phyloP scores from a whole-genome alignment of 108 stramenopile species.

The Nitzschia inconspicua region DNA sequence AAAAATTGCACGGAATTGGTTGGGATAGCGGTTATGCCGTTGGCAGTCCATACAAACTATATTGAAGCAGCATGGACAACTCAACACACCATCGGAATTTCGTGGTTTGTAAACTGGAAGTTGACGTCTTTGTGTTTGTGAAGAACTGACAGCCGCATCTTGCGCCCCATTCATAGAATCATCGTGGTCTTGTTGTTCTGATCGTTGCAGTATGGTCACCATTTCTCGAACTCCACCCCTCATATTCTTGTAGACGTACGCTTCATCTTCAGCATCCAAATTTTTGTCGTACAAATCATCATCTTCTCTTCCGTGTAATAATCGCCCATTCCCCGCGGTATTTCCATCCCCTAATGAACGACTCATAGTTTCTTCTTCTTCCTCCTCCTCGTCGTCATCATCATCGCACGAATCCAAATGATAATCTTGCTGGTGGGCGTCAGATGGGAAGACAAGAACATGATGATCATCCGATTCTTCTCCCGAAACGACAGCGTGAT shows the following conservation, averaged over 20 bases:
- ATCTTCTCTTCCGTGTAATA: too few relatives aligned
- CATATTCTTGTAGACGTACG: constrained; percentile 78
- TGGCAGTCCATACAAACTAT: constrained; percentile 92
- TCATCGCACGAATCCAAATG: background rate
- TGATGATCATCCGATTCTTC: too few relatives aligned
- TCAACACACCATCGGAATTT: constrained; percentile 64
- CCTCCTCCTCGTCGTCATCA: background rate
- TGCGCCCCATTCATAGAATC: background rate
- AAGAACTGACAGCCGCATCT: too few relatives aligned
- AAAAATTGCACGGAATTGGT: constrained; percentile 91
- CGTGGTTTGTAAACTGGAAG: constrained; percentile 59
- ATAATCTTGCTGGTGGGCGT: background rate
- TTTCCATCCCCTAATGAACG: too few relatives aligned
- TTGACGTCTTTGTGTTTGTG: constrained; percentile 10
- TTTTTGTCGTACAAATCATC: constrained; percentile 43
- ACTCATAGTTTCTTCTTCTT: background rate
- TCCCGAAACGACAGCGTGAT: too few relatives aligned
- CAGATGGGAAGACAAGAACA: too few relatives aligned
- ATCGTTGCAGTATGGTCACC: constrained; percentile 7
- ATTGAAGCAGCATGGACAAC: constrained; percentile 83
- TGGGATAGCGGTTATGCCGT: constrained; percentile 65
- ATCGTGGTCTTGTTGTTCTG: background rate
- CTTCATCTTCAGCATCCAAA: constrained; percentile 81
- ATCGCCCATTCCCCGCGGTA: too few relatives aligned
- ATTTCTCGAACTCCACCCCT: constrained; percentile 53